Evolutionary conservation across 371 early-diverging fungal species (phyloP).

Genomic region (Phascolomyces articulosus): DNA sequence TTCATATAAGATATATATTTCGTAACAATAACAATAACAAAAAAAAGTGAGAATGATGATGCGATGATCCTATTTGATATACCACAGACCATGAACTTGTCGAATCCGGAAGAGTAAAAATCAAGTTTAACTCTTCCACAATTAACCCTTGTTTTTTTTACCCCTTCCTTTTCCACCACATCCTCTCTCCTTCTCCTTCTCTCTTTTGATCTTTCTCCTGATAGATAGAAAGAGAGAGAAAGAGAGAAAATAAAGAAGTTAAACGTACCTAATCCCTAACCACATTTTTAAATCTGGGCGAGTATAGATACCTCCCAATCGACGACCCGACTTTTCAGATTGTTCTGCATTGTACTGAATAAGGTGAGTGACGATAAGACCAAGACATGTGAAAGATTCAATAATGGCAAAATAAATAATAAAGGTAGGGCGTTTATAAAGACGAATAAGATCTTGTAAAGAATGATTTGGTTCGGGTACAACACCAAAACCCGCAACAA

Average conservation of each 20-base stretch:
- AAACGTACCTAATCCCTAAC: conserved; percentile 49
- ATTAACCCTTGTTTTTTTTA: too few species aligned
- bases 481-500: conserved; percentile 78
- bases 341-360: conserved; percentile 42
- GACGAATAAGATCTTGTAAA: conserved; percentile 67
- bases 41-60: background rate
- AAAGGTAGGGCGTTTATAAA: conserved; percentile 78
- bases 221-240: too few species aligned
- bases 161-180: too few species aligned
- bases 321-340: conserved; percentile 8
- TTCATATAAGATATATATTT: background rate
- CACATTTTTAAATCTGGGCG: conserved; percentile 40
- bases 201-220: too few species aligned
- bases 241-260: too few species aligned
- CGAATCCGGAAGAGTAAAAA: too few species aligned
- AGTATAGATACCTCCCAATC: conserved; percentile 12
- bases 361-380: conserved; percentile 56
- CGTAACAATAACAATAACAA: background rate
- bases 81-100: background rate
- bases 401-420: conserved; percentile 71
- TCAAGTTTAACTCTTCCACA: too few species aligned
- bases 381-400: conserved; percentile 52
- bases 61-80: too few species aligned
- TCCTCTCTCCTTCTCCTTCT: too few species aligned
- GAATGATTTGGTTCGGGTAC: conserved; percentile 79